phyloP scores from a whole-genome alignment of 805 yeast genomes.

The Sugiyamaella valdiviana region DNA sequence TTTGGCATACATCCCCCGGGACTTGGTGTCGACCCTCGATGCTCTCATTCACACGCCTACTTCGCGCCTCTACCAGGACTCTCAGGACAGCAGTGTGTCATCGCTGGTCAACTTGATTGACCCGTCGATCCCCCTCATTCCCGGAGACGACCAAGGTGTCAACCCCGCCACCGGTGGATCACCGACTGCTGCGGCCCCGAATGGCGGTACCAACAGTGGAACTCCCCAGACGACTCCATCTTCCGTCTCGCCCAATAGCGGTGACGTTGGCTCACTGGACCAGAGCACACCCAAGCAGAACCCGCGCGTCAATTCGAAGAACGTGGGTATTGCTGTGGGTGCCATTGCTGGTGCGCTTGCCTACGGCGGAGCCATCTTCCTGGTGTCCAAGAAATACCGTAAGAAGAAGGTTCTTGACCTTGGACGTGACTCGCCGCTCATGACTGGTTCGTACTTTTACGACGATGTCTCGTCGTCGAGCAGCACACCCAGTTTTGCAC shows the following conservation, averaged over 20 bases:
- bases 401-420: conserved; percentile 19
- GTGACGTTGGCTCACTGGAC: conserved; percentile 31
- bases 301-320: conserved; percentile 37
- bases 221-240: conserved; percentile 12
- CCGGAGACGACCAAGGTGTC: conserved; percentile 11
- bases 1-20: conserved; percentile 69
- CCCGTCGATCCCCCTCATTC: conserved; percentile 47
- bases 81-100: conserved; percentile 48
- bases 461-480: conserved; percentile 22
- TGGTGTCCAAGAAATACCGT: conserved; percentile 46
- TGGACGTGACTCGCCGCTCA: conserved; percentile 11
- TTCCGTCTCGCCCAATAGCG: conserved; percentile 7
- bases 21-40: conserved; percentile 45
- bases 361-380: conserved; percentile 55
- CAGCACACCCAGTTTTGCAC: conserved; percentile 8
- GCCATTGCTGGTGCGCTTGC: conserved; percentile 69
- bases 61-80: conserved; percentile 53
- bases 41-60: conserved; percentile 41
- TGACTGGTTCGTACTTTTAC: conserved; percentile 14
- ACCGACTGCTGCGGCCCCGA: conserved; percentile 28
- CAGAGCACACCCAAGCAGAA: conserved; percentile 21
- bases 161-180: conserved; percentile 9
- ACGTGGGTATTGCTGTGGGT: conserved; percentile 79
- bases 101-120: conserved; percentile 69
- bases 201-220: conserved; percentile 8